These are phyloP conservation scores for Ophiostoma sp. DNA, from an alignment of 2,329 filamentous ascomycete genomes.

Conservation along the genomic window DNA sequence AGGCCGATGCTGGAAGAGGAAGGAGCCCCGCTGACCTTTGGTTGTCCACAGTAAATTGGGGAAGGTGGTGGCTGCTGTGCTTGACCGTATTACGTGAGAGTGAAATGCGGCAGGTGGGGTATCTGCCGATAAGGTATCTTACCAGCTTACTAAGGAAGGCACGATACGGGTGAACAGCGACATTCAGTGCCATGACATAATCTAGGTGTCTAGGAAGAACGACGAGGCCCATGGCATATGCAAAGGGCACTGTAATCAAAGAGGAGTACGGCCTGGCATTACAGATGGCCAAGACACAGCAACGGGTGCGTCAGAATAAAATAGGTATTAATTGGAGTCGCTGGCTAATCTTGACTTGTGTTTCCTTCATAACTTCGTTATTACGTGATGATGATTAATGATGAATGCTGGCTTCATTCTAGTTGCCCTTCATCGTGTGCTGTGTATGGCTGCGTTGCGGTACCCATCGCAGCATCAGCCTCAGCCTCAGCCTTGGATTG, in stretches of 20 bases:
- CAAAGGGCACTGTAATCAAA: too few species aligned
- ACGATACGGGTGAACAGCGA: neutral
- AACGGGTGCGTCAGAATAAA: neutral
- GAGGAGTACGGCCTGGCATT: neutral
- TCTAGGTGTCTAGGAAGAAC: too few species aligned
- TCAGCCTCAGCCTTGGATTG: slow-evolving; percentile 26
- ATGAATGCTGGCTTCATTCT: slow-evolving; percentile 9
- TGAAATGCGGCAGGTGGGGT: slow-evolving; percentile 13
- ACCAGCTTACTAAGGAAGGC: neutral
- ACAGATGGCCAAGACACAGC: neutral
- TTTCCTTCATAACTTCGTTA: slow-evolving; percentile 3
- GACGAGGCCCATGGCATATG: too few species aligned
- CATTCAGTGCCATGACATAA: too few species aligned
- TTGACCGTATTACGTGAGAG: slow-evolving; percentile 4
- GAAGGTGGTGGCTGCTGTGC: slow-evolving; percentile 6
- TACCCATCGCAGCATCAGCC: neutral
- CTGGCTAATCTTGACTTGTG: neutral
- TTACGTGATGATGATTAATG: neutral
- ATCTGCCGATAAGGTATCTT: neutral
- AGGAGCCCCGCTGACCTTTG: slow-evolving; percentile 20
- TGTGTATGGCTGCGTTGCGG: neutral
- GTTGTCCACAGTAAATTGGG: neutral
- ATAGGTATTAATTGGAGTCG: neutral
- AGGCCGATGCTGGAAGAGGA: slow-evolving; percentile 18
- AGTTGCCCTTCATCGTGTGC: neutral